Evolutionary conservation across 2,329 filamentous ascomycete species (phyloP), one percentile per base, ranked within the genome.

Genomic region (Daldinia sp.): DNA sequence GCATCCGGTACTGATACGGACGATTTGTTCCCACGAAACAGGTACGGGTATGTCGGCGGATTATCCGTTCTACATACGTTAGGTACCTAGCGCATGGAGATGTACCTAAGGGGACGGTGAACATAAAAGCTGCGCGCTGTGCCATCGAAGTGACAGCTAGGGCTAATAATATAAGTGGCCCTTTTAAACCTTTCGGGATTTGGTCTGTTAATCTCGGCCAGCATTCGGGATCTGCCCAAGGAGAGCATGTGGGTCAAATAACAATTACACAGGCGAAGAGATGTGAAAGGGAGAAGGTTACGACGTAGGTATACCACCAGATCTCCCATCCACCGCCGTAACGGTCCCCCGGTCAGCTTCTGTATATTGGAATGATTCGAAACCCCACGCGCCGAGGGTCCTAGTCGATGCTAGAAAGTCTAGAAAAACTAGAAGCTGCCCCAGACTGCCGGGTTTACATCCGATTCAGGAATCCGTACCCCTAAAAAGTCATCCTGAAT

Each of bases 361-460:
- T 54, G 50, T 71, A 60, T 64, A 60, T 64, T 55, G 66, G 50
- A 71, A 64, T 71, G 63, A 63, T 67, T 69, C 69, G 66, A 71
- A 60, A 13, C 66, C 69, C 69, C 69, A 69, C 69, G 63, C 46
- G 46, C 53, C 23, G 60, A 64, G 57, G 20, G 37, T 41, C 63
- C 63, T 59, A 41, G 63, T 67, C 57, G 48, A 53, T 37, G 63
- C 60, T 60, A 51, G 67, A 69, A 69, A 64, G 61, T 72, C 69
- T 69, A 72, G 69, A 72, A 72, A 55, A 67, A 67, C 37, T 46
- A 54, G 57, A 68, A 63, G 64, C 54, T 68, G 69, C 69, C 61
- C 69, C 69, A 72, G 67, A 70, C 59, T 67, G 64, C 64, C 69
- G 69, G 69, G 64, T 70, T 68, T 64, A 62, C 69, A 72, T 72